Percentiles rank a stretch among this genome's conserved stretches.
Evolutionary conservation across 2,329 filamentous ascomycete species (phyloP).

Genomic region (Rhinocladiella mackenziei): DNA sequence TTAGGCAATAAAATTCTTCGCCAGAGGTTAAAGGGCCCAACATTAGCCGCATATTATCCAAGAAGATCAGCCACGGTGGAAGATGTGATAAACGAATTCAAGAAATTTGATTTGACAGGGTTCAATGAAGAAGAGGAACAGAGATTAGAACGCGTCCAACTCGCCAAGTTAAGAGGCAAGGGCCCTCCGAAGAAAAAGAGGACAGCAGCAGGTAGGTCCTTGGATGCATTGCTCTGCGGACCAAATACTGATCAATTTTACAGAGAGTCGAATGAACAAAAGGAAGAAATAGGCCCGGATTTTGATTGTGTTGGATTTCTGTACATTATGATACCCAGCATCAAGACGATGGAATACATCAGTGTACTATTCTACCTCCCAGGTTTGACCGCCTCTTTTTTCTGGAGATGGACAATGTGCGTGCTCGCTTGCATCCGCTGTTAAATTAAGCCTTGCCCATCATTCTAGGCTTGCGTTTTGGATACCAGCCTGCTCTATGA

Average conservation of each 20-base stretch:
- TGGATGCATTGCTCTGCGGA: not conserved
- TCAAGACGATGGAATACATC: not conserved
- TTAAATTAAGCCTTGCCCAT: too few relatives aligned
- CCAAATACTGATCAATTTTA: conserved; percentile 9
- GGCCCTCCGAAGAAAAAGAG: conserved; percentile 86
- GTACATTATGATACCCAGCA: conserved; percentile 19
- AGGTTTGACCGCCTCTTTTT: too few relatives aligned
- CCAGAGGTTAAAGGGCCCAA: conserved; percentile 78
- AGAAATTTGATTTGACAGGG: conserved; percentile 59
- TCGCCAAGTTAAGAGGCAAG: conserved; percentile 74
- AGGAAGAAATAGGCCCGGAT: conserved; percentile 17
- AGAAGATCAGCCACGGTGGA: conserved; percentile 66
- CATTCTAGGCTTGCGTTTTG: too few relatives aligned
- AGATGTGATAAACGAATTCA: conserved; percentile 68
- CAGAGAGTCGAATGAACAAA: conserved; percentile 22
- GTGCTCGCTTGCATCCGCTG: too few relatives aligned
- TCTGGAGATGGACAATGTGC: too few relatives aligned
- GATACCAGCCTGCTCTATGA: too few relatives aligned
- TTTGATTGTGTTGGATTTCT: conserved; percentile 3
- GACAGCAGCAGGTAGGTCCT: conserved; percentile 44
- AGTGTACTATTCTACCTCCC: too few relatives aligned
- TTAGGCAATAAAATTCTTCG: conserved; percentile 90
- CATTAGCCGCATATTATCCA: conserved; percentile 84
- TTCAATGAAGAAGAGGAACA: conserved; percentile 75
- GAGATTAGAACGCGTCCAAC: conserved; percentile 66